Conservation (phyloP, 352 stramenopile genomes). For the Phytophthora pluvialis region DNA sequence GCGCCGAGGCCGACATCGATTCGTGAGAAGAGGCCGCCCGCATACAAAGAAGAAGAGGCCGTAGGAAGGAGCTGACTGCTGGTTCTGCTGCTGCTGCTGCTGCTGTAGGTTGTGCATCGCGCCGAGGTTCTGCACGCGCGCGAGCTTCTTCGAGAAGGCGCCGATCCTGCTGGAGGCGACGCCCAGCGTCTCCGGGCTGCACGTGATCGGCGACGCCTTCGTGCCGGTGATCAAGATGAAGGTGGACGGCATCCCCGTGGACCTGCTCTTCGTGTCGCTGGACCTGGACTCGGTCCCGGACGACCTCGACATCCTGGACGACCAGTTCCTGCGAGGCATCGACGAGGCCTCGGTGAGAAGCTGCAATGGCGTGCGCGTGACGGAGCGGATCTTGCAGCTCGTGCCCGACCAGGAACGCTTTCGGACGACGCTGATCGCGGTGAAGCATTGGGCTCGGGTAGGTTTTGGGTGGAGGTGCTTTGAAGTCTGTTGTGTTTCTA, state of each 20-base stretch:
- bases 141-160: slow-evolving; percentile 91
- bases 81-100: too few species aligned
- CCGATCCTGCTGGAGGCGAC: slow-evolving; percentile 79
- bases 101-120: slow-evolving; percentile 78
- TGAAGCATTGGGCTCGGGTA: slow-evolving; percentile 92
- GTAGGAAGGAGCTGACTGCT: too few species aligned
- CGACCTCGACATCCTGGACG: slow-evolving; percentile 83
- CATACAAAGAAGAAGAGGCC: too few species aligned
- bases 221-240: slow-evolving; percentile 96
- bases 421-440: slow-evolving; percentile 89
- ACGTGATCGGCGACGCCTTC: slow-evolving; percentile 89
- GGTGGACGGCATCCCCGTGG: slow-evolving; percentile 90
- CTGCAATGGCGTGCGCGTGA: slow-evolving; percentile 96
- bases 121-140: slow-evolving; percentile 77
- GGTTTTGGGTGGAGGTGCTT: slow-evolving; percentile 13
- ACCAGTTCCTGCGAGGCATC: slow-evolving; percentile 82
- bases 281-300: slow-evolving; percentile 61
- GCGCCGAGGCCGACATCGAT: slow-evolving; percentile 86
- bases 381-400: slow-evolving; percentile 93
- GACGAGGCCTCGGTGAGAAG: slow-evolving; percentile 94
- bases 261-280: slow-evolving; percentile 94
- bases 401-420: slow-evolving; percentile 90
- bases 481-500: slow-evolving; percentile 3
- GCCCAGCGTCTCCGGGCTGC: slow-evolving; percentile 70
- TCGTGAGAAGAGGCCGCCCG: slow-evolving; percentile 39